Conservation (phyloP, 2,329 filamentous ascomycete species). For the Didymella pomorum region DNA sequence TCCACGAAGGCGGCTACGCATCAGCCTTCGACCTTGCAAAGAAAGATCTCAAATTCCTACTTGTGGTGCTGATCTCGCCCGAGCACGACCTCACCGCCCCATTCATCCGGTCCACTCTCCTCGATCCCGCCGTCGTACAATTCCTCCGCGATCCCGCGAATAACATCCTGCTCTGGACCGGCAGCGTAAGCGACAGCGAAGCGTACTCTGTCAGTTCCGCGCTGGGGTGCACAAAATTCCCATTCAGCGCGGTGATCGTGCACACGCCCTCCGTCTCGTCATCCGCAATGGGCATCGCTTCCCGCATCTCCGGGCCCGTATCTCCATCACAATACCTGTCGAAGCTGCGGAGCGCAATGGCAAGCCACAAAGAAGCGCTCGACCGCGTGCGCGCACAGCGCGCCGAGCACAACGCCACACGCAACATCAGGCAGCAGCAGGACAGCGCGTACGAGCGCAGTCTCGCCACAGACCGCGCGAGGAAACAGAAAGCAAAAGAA, state of each 20-base stretch:
- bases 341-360: slow-evolving; percentile 76
- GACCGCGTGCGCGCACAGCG: slow-evolving; percentile 77
- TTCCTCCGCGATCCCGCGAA: slow-evolving; percentile 79
- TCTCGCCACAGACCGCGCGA: slow-evolving; percentile 85
- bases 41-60: slow-evolving; percentile 85
- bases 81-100: slow-evolving; percentile 91
- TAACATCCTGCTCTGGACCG: slow-evolving; percentile 89
- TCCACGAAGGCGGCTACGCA: slow-evolving; percentile 88
- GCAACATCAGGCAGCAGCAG: slow-evolving; percentile 84
- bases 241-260: slow-evolving; percentile 85
- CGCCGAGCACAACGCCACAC: slow-evolving; percentile 80
- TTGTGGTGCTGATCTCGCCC: slow-evolving; percentile 87
- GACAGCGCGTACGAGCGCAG: slow-evolving; percentile 94
- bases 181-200: slow-evolving; percentile 91
- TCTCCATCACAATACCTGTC: slow-evolving; percentile 74
- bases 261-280: slow-evolving; percentile 85
- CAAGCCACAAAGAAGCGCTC: slow-evolving; percentile 78
- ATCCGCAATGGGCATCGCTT: slow-evolving; percentile 89
- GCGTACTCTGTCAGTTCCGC: slow-evolving; percentile 92
- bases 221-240: slow-evolving; percentile 89
- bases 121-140: slow-evolving; percentile 74
- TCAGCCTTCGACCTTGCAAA: slow-evolving; percentile 91
- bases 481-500: slow-evolving; percentile 77
- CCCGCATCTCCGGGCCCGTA: slow-evolving; percentile 77
- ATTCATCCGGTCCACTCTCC: slow-evolving; percentile 83